phyloP scores from a whole-genome alignment of 2,329 filamentous ascomycete species.

The Exophiala sideris region DNA sequence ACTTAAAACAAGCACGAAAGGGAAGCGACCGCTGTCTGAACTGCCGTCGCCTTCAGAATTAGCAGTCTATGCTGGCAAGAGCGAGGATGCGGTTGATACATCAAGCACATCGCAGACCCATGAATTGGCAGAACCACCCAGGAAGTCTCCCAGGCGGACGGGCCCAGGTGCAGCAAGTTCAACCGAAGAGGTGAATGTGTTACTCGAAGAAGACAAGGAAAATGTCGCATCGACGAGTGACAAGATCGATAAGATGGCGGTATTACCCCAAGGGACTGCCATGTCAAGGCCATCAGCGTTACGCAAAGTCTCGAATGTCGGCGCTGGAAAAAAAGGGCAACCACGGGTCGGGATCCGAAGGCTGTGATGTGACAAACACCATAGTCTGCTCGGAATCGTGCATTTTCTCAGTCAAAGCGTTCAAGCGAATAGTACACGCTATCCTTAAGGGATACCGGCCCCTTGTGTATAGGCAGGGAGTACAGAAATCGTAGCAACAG shows the following conservation, averaged over 20 bases:
- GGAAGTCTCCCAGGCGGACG: constrained; percentile 38
- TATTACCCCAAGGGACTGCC: background rate
- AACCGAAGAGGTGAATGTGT: background rate
- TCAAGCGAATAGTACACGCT: constrained; percentile 7
- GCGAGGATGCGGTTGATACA: background rate
- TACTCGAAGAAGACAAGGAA: constrained; percentile 30
- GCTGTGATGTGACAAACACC: constrained; percentile 13
- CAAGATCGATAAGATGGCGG: background rate
- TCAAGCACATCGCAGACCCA: background rate
- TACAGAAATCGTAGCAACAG: no score
- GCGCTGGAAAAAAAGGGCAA: constrained; percentile 5
- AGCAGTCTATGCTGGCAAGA: background rate
- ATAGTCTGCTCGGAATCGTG: background rate
- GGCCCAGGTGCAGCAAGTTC: constrained; percentile 29
- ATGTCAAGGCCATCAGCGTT: constrained; percentile 5
- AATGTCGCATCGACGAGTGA: background rate
- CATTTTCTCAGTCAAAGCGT: constrained; percentile 13
- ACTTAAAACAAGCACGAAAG: constrained; percentile 35
- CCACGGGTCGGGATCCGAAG: constrained; percentile 26
- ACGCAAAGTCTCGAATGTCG: constrained; percentile 17
- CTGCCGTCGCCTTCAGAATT: constrained; percentile 36
- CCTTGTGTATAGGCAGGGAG: no score
- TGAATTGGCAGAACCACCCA: constrained; percentile 22
- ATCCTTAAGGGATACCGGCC: background rate
- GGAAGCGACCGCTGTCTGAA: constrained; percentile 45